Conservation (phyloP, 1,284 basidiomycete species). For the Psilocybe mexicana region DNA sequence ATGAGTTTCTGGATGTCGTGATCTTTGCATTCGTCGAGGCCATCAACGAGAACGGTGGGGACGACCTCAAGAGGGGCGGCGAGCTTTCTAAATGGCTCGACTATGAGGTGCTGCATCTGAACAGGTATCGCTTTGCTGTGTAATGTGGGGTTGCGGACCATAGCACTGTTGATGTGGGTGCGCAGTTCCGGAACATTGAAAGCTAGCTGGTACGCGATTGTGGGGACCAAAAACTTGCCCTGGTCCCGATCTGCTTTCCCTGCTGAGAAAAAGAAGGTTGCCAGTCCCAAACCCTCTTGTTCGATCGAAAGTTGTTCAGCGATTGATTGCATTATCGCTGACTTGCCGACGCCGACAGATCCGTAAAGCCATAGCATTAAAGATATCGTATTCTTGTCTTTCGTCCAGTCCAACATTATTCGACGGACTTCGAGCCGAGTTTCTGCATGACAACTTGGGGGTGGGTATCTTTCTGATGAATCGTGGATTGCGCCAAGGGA, state of each 20-base stretch:
- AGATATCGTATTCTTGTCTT: background rate
- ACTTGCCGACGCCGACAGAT: constrained; percentile 25
- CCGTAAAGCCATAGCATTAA: constrained; percentile 22
- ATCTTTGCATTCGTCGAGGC: constrained; percentile 7
- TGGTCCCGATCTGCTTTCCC: background rate
- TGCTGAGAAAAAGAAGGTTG: constrained; percentile 23
- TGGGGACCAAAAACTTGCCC: background rate
- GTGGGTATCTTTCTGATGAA: constrained; percentile 9
- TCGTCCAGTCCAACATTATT: constrained; percentile 10
- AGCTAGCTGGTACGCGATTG: constrained; percentile 9
- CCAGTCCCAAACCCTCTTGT: constrained; percentile 9
- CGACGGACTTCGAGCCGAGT: constrained; percentile 9
- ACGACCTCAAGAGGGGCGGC: background rate
- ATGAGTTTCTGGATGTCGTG: constrained; percentile 1
- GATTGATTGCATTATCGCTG: constrained; percentile 24
- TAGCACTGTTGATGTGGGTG: background rate
- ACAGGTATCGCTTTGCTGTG: background rate
- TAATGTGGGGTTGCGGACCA: background rate
- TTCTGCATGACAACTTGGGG: constrained; percentile 14
- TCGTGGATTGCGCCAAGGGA: constrained; percentile 10
- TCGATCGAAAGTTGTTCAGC: constrained; percentile 13
- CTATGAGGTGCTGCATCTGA: background rate
- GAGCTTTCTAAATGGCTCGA: background rate
- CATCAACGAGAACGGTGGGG: constrained; percentile 6
- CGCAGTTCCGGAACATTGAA: background rate